Evolutionary conservation across 495 filamentous ascomycete genomes (phyloP).

Genomic region (Penicillium flavigenum): DNA sequence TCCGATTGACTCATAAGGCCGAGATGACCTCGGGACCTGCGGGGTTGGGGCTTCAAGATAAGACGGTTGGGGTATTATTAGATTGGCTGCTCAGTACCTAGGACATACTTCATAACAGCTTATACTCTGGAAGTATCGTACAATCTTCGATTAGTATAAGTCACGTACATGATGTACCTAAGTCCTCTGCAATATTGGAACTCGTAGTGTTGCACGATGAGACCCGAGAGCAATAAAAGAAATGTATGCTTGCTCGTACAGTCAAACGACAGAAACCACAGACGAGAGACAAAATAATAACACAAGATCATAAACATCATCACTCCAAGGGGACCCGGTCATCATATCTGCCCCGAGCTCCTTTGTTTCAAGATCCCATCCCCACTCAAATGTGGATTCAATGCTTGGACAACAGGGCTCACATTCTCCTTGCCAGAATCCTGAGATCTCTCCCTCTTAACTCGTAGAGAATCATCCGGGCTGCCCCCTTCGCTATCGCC

Average conservation of each 20-base stretch:
- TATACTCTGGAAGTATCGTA: background rate
- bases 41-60: conserved; percentile 1
- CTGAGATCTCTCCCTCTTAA: background rate
- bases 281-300: conserved; percentile 1
- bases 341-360: conserved; percentile 14
- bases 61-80: background rate
- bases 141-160: background rate
- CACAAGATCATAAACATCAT: conserved; percentile 8
- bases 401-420: conserved; percentile 4
- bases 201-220: background rate
- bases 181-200: background rate
- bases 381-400: conserved; percentile 9
- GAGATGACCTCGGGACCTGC: background rate
- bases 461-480: background rate
- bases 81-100: background rate
- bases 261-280: background rate
- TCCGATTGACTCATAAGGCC: conserved; percentile 5
- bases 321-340: background rate
- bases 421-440: conserved; percentile 15
- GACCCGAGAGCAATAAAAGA: background rate
- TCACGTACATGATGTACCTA: background rate
- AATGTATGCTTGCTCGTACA: background rate
- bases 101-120: background rate
- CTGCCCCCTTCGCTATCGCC: conserved; percentile 4
- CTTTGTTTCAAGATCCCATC: conserved; percentile 20